Base-by-base conservation (phyloP, 2,329 filamentous ascomycete species). In the Hyphodiscus sp. region DNA sequence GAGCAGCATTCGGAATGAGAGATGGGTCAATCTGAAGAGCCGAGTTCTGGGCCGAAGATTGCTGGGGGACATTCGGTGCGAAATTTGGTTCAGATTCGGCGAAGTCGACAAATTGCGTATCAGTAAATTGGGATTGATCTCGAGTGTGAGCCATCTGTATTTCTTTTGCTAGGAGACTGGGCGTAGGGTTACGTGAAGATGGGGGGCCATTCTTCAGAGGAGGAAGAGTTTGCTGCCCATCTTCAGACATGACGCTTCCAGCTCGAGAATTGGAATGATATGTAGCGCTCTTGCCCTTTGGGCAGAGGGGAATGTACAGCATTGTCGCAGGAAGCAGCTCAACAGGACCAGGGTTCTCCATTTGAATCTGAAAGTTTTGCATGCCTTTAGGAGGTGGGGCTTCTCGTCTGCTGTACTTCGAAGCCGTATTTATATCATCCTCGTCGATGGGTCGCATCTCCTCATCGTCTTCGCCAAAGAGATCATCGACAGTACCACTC, bases 401-500 rank as follows among this genome's bases (percentile, higher is more conserved):
- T 41, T 56, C 57, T 33, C 58, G 54, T 33, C 48, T 53, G 19
- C 60, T 65, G 52, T 71, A 68, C 30, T 68, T 66, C 29, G 66
- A 61, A 43, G 66, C 67, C 41, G 68, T 59, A 26, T 68, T 65
- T 47, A 65, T 47, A 53, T 73, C 68, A 29, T 71, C 68, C 16
- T 70, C 68, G 58, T 71, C 67, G 3, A 68, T 60, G 16, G 67
- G 69, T 15, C 65, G 62, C 41, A 66, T 57, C 30, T 29, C 16
- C 20, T 56, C 61, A 33, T 73, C 72, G 45, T 82, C 77, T 20
- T 88, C 82, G 41, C 85, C 85, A 55, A 89, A 81, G 6, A 84
- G 75, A 5, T 66, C 65, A 16, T 68, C 65, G 11, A 86, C 68
- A 7, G 83, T 80, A n/a, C 86, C 87, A 66, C 88, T 94, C 80